These are phyloP conservation scores for Jatropha curcas DNA, from an alignment of 345 rosid species.

Conservation along the genomic window DNA sequence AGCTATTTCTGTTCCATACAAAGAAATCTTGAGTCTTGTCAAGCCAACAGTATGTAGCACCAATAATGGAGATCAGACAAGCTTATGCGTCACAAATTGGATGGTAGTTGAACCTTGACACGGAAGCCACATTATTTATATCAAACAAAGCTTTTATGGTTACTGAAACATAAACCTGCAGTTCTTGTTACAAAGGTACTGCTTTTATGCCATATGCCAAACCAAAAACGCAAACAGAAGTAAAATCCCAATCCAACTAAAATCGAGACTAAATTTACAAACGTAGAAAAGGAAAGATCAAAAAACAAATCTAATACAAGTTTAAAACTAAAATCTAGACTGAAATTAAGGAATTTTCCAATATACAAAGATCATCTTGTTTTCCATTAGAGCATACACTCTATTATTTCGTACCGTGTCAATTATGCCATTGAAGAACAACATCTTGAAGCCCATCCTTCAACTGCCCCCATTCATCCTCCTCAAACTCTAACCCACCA, in stretches of 20 bases:
- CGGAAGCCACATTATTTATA: background rate
- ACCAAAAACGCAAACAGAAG: background rate
- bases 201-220: background rate
- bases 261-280: constrained; percentile 13
- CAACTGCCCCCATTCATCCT: constrained; percentile 61
- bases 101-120: background rate
- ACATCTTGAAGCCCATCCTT: constrained; percentile 61
- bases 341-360: background rate
- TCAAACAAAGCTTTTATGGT: background rate
- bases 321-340: background rate
- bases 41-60: background rate
- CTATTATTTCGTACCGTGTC: background rate
- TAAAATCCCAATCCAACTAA: background rate
- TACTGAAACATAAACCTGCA: background rate
- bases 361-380: background rate
- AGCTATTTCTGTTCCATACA: background rate
- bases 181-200: background rate
- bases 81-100: background rate
- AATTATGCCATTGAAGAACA: constrained; percentile 60
- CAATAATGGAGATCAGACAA: background rate
- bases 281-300: background rate
- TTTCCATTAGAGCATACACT: background rate
- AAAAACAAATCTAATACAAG: background rate
- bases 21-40: too few species aligned
- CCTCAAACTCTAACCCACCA: constrained; percentile 58